Percentiles rank a stretch among this genome's conserved stretches.
Evolutionary conservation across 208 protist species (phyloP).

Genomic region (Endotrypanum monterogeii): DNA sequence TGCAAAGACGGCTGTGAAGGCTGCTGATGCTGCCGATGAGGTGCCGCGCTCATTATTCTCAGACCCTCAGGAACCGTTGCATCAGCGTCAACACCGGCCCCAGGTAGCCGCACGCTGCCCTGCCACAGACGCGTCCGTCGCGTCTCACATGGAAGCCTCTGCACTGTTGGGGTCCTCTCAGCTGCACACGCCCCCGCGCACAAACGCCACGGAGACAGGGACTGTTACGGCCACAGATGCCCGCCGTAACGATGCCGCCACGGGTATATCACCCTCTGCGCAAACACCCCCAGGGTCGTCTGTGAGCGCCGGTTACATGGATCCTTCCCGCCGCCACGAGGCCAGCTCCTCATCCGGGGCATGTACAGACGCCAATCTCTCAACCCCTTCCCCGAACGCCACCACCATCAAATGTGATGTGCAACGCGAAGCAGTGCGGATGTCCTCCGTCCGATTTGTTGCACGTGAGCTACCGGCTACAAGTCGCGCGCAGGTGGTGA

Average conservation of each 20-base stretch:
- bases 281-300: constrained; percentile 6
- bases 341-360: not conserved
- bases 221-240: not conserved
- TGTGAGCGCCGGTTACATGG: constrained; percentile 16
- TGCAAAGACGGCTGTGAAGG: constrained; percentile 16
- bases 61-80: not conserved
- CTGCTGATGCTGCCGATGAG: not conserved
- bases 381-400: not conserved
- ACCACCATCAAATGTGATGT: not conserved
- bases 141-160: not conserved
- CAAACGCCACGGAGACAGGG: constrained; percentile 1
- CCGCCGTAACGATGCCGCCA: constrained; percentile 11
- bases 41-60: not conserved
- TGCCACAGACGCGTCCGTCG: not conserved
- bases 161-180: constrained; percentile 23
- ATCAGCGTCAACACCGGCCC: constrained; percentile 11
- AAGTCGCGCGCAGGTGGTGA: not conserved
- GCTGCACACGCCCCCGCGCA: constrained; percentile 22
- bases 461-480: constrained; percentile 19
- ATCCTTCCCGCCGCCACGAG: not conserved
- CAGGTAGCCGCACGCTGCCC: not conserved
- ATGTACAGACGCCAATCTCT: not conserved
- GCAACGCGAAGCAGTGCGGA: not conserved
- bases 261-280: not conserved
- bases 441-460: constrained; percentile 2